Percentiles rank a stretch among this genome's conserved stretches.
Evolutionary conservation across 257 asterid species (phyloP).

Genomic region (Solanum tacnaense): DNA sequence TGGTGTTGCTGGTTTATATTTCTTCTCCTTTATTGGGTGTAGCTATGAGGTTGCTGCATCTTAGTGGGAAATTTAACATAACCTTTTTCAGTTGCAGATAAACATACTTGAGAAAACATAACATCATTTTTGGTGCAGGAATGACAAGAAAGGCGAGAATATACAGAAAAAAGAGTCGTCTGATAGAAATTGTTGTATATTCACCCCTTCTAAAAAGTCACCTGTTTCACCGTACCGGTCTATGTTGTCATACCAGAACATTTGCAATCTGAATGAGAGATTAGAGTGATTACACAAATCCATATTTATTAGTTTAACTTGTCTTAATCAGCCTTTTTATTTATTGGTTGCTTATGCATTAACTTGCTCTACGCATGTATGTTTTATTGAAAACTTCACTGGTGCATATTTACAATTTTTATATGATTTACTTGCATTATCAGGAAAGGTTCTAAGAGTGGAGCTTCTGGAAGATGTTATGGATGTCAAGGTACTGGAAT

Average conservation of each 20-base stretch:
- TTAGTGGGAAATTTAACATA: background rate
- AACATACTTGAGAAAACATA: background rate
- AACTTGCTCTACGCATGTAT: background rate
- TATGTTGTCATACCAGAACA: background rate
- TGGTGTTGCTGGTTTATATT: background rate
- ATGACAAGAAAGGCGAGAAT: background rate
- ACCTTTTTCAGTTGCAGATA: background rate
- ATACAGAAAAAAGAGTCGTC: background rate
- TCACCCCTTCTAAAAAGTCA: background rate
- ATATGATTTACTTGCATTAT: background rate
- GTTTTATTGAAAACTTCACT: background rate
- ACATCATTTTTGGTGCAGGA: background rate
- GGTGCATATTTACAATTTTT: background rate
- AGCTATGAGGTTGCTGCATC: background rate
- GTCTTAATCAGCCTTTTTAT: background rate
- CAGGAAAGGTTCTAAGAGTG: conserved; percentile 51
- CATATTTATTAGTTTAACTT: background rate
- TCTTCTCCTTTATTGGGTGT: background rate
- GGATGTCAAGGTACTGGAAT: conserved; percentile 49
- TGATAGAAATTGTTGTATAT: background rate
- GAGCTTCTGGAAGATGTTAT: conserved; percentile 23
- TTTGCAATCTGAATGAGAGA: background rate
- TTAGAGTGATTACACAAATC: background rate
- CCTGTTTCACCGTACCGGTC: background rate
- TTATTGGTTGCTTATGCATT: background rate